These are phyloP conservation scores for Heracleum sosnowskyi DNA, from an alignment of 129 eudicot genomes.

Conservation along the genomic window DNA sequence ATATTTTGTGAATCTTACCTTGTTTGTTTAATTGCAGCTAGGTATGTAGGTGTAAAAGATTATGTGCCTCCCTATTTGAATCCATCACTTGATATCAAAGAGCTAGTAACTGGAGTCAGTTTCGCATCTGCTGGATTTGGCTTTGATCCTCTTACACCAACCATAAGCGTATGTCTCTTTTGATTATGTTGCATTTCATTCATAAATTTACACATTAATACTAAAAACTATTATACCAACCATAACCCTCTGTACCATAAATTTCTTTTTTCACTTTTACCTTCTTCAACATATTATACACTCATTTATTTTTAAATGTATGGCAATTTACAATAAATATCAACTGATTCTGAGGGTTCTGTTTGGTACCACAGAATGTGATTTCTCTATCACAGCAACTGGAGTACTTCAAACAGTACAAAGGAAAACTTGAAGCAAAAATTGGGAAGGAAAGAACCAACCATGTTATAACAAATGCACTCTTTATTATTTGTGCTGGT, in stretches of 20 bases:
- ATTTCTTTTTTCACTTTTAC: too few species aligned
- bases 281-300: too few species aligned
- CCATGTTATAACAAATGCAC: conserved; percentile 38
- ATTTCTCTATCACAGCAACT: conserved; percentile 47
- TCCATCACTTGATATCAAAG: conserved; percentile 24
- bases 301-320: too few species aligned
- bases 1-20: neutral
- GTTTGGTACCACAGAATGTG: conserved; percentile 44
- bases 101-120: conserved; percentile 58
- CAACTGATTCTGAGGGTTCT: neutral
- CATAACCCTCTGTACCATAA: too few species aligned
- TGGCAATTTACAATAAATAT: too few species aligned
- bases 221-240: too few species aligned
- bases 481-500: conserved; percentile 57
- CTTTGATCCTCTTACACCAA: conserved; percentile 60
- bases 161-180: conserved; percentile 26
- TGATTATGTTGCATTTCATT: too few species aligned
- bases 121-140: conserved; percentile 71
- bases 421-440: conserved; percentile 21
- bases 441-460: conserved; percentile 45
- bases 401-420: conserved; percentile 54
- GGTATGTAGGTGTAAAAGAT: conserved; percentile 33
- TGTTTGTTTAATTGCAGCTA: conserved; percentile 15
- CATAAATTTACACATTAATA: too few species aligned
- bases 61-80: conserved; percentile 42